Conservation (phyloP, 345 rosid genomes). For the Garcia nutans region DNA sequence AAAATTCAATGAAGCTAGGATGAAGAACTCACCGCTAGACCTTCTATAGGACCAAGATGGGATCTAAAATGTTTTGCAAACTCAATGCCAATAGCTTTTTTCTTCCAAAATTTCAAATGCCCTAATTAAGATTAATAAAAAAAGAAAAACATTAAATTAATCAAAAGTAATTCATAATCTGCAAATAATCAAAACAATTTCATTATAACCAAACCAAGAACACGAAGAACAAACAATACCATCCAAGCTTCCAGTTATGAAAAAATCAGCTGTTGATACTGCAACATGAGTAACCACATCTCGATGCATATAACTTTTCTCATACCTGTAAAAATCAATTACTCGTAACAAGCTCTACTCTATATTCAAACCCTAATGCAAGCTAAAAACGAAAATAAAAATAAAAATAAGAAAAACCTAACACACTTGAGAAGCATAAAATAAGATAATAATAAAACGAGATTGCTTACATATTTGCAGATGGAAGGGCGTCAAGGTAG, state of each 20-base stretch:
- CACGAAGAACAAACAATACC: conserved; percentile 38
- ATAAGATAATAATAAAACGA: neutral
- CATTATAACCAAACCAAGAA: too few species aligned
- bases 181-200: neutral
- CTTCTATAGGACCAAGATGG: conserved; percentile 94
- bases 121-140: conserved; percentile 39
- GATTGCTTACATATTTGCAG: conserved; percentile 64
- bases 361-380: neutral
- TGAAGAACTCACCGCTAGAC: conserved; percentile 68
- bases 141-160: neutral
- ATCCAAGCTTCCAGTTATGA: conserved; percentile 86
- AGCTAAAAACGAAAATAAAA: conserved; percentile 14
- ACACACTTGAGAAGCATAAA: neutral
- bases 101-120: conserved; percentile 99
- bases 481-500: conserved; percentile 78
- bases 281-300: conserved; percentile 94
- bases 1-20: neutral
- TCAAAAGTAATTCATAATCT: neutral
- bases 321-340: conserved; percentile 57
- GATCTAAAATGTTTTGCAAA: conserved; percentile 98
- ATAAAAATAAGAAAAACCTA: neutral
- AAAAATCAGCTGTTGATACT: conserved; percentile 87
- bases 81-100: conserved; percentile 75
- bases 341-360: neutral
- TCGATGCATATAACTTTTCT: conserved; percentile 97